These are phyloP conservation scores for Neobulgaria alba DNA, from an alignment of 2,329 filamentous ascomycete genomes.

Conservation along the genomic window DNA sequence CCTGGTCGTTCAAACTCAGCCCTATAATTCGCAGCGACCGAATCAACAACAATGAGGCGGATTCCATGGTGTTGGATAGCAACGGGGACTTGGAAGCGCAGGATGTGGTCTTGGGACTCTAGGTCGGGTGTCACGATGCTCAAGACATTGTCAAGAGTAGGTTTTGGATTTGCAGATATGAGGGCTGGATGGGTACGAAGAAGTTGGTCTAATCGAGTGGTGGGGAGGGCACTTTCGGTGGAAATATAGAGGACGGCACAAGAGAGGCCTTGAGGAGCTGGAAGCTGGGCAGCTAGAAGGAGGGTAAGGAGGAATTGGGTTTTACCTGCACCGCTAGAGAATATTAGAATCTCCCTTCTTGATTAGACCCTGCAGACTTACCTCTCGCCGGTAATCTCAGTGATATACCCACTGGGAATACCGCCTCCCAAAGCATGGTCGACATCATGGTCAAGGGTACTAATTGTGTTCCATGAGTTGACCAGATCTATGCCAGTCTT, in stretches of 20 bases:
- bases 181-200: conserved; percentile 59
- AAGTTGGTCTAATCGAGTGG: conserved; percentile 72
- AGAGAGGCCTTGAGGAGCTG: conserved; percentile 59
- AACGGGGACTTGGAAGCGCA: conserved; percentile 85
- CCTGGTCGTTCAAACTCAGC: conserved; percentile 68
- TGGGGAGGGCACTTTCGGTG: conserved; percentile 80
- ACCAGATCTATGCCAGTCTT: conserved; percentile 31
- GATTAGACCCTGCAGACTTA: conserved; percentile 24
- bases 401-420: conserved; percentile 70
- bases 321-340: conserved; percentile 71
- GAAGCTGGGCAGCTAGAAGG: conserved; percentile 76
- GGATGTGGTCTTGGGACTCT: conserved; percentile 90
- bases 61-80: conserved; percentile 67
- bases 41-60: conserved; percentile 81
- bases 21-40: conserved; percentile 89
- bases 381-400: conserved; percentile 89
- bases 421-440: conserved; percentile 70
- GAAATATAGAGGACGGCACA: conserved; percentile 85
- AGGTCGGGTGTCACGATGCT: conserved; percentile 81
- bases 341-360: conserved; percentile 13
- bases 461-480: conserved; percentile 52
- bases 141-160: conserved; percentile 68
- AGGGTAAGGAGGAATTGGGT: conserved; percentile 86
- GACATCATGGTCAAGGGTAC: conserved; percentile 67
- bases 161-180: conserved; percentile 32